Percentiles rank a stretch among this genome's conserved stretches.
These are phyloP conservation scores for Alternaria conjuncta DNA, from an alignment of 2,329 filamentous ascomycete species.

Conservation along the genomic window DNA sequence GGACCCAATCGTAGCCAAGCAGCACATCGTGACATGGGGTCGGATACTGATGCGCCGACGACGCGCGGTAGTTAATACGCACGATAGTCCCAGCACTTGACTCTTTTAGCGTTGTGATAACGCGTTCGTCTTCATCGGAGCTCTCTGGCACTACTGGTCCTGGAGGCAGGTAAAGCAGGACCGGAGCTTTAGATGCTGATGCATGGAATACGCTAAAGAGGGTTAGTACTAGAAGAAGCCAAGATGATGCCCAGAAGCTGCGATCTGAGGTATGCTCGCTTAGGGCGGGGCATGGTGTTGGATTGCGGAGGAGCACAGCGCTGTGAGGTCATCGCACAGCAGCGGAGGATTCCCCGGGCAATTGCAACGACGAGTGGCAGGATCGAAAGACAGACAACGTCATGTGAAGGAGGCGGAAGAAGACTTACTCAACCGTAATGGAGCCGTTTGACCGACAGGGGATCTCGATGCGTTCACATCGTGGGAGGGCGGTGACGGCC, in stretches of 20 bases:
- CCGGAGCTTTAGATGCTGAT: constrained; percentile 33
- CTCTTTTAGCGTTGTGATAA: constrained; percentile 45
- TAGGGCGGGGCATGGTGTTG: constrained; percentile 3
- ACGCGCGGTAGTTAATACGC: constrained; percentile 55
- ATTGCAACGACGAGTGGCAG: not conserved
- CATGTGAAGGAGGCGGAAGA: constrained; percentile 2
- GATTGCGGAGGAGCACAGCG: not conserved
- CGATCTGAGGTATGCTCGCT: not conserved
- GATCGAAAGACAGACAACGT: not conserved
- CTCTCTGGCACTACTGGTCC: constrained; percentile 45
- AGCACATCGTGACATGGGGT: constrained; percentile 57
- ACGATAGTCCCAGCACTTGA: constrained; percentile 51
- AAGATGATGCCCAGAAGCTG: not conserved
- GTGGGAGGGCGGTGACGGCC: constrained; percentile 26
- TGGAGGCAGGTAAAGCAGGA: constrained; percentile 53
- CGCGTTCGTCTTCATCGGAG: constrained; percentile 35
- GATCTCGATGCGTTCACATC: constrained; percentile 41
- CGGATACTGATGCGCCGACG: constrained; percentile 49
- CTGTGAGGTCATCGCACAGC: constrained; percentile 14
- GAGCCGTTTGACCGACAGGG: constrained; percentile 53
- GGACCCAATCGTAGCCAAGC: constrained; percentile 56
- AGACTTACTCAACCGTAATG: constrained; percentile 51
- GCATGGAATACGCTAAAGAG: constrained; percentile 44
- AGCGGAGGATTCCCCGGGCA: not conserved
- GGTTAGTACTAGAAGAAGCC: constrained; percentile 8